A percentile compares a stretch with the other conserved stretches of the same genome.
Evolutionary conservation across 768 basidiomycete genomes (phyloP).

Genomic region (Agrocybe pediades): DNA sequence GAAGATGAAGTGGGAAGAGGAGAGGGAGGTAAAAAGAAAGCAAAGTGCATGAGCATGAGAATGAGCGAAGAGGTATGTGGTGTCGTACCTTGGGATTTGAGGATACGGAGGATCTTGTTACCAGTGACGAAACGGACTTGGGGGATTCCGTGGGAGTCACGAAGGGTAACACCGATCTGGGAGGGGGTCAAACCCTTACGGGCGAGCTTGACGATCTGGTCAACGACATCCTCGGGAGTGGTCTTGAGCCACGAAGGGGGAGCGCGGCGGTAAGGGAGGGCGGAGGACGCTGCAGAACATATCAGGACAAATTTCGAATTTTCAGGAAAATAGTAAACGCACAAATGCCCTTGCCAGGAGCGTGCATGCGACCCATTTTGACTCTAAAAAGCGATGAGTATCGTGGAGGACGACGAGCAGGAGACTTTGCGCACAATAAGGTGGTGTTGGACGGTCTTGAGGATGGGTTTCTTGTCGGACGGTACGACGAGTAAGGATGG

Average conservation of each 20-base stretch:
- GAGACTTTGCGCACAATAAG: constrained; percentile 23
- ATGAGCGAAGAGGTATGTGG: background rate
- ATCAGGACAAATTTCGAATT: constrained; percentile 7
- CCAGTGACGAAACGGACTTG: constrained; percentile 98
- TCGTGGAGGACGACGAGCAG: constrained; percentile 3
- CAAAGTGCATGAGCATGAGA: constrained; percentile 28
- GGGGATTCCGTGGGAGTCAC: constrained; percentile 97
- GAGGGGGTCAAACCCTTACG: constrained; percentile 97
- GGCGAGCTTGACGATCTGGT: constrained; percentile 96
- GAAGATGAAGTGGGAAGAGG: constrained; percentile 14
- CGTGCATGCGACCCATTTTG: constrained; percentile 98
- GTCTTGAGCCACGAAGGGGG: constrained; percentile 98
- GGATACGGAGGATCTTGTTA: constrained; percentile 98
- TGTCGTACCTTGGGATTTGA: constrained; percentile 87
- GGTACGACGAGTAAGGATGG: constrained; percentile 28
- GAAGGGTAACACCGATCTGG: constrained; percentile 96
- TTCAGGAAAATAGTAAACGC: constrained; percentile 33
- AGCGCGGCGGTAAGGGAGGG: constrained; percentile 94
- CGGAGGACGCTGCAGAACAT: constrained; percentile 71
- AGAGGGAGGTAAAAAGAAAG: constrained; percentile 14
- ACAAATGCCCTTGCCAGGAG: constrained; percentile 99
- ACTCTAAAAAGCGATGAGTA: constrained; percentile 30
- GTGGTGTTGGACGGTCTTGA: constrained; percentile 41
- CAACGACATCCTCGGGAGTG: constrained; percentile 91
- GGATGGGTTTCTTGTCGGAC: constrained; percentile 39